Evolutionary conservation across 129 eudicot species (phyloP), one percentile per base, ranked within the genome.

Genomic region (Escallonia rubra): DNA sequence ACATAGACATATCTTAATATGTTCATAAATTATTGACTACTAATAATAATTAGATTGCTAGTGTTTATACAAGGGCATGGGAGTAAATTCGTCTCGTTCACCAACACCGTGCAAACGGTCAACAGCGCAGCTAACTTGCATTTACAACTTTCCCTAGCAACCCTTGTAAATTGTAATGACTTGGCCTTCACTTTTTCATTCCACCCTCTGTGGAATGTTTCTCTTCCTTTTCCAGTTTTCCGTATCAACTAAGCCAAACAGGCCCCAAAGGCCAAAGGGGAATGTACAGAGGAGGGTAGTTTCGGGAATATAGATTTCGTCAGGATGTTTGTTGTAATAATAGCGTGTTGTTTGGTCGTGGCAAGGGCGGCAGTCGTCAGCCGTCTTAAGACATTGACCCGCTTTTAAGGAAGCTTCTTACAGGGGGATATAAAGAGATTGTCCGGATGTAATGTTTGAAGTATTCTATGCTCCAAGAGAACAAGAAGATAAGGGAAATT

Each of bases 61-160:
- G 34, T 23, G 34, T 23, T 23, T 23, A 23, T 23, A 23, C 58
- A 67, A 59, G 44, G 60, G 66, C 70, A 74, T 64, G 61, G 72
- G 75, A 59, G 76, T 51, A 66, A 4, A 53, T 13, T 0, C 11
- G 12, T 53, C 4, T 53, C 12, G 15, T 53, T 53, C 5, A 53
- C 5, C 12, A 0, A 3, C 12, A 5, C 8, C 6, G 0, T 55
- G 14, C 38, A 9, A 3, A 16, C 60, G 1, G 6, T 9, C 5
- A 2, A 16, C n/a, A 12, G 4, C 1, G 45, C 12, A 39, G 1
- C 43, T 43, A 58, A 5, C 23, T 54, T 54, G n/a, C 7, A 54
- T 8, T 54, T 54, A 34, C 13, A 54, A 54, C 59, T 54, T 54
- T 54, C 59, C 14, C 59, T 54, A 54, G 34, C 4, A 54, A 9